These are phyloP conservation scores for Cyclotella choctawhatcheeana DNA, from an alignment of 108 stramenopile genomes.

Conservation along the genomic window DNA sequence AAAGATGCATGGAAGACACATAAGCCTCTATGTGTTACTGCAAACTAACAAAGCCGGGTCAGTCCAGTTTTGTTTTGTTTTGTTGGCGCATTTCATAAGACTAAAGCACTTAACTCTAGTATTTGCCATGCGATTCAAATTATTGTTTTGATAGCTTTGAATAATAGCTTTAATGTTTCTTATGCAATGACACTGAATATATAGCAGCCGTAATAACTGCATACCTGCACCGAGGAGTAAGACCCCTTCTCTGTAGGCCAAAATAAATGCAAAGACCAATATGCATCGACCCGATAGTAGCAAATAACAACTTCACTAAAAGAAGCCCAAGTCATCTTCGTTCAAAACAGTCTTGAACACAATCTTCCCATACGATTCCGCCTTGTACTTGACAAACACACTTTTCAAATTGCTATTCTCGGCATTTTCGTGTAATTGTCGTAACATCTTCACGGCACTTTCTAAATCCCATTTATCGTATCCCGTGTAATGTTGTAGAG, in stretches of 20 bases:
- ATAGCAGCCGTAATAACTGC: neutral
- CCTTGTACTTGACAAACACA: constrained; percentile 59
- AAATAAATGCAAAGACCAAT: neutral
- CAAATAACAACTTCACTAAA: neutral
- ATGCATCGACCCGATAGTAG: neutral
- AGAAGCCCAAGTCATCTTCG: constrained; percentile 38
- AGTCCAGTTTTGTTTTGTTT: too few species aligned
- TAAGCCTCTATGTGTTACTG: too few species aligned
- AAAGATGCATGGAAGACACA: too few species aligned
- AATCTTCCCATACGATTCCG: constrained; percentile 43
- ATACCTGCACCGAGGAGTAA: too few species aligned
- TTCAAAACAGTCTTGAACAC: constrained; percentile 53
- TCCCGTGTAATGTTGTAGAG: constrained; percentile 72
- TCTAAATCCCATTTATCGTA: constrained; percentile 59
- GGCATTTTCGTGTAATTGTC: constrained; percentile 57
- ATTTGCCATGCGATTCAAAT: too few species aligned
- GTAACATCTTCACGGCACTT: constrained; percentile 55
- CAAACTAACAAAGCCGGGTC: too few species aligned
- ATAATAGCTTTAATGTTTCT: neutral
- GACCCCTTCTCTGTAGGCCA: too few species aligned
- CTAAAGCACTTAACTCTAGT: too few species aligned
- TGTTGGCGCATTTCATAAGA: too few species aligned
- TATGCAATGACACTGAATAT: neutral
- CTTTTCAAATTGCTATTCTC: constrained; percentile 50
- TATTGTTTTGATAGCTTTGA: too few species aligned